Evolutionary conservation across 1,284 basidiomycete genomes (phyloP).

Genomic region (Leccinum insolens): DNA sequence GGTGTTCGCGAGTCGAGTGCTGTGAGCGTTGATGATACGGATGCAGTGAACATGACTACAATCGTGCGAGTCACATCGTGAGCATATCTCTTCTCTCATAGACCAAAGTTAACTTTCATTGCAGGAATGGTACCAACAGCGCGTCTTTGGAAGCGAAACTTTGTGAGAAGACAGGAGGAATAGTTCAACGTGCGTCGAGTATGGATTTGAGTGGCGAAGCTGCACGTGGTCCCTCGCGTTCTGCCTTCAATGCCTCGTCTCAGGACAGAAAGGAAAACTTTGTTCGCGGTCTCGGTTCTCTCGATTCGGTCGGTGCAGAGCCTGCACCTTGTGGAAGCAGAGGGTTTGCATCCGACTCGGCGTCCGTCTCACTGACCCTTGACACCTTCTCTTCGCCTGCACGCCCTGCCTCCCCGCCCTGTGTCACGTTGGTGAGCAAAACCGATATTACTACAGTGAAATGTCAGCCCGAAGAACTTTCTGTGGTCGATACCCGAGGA

Average conservation of each 20-base stretch:
- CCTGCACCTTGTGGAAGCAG: neutral
- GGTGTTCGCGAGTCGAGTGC: neutral
- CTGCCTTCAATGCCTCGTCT: neutral
- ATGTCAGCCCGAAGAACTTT: neutral
- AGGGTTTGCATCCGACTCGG: neutral
- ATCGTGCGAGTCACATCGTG: conserved; percentile 1
- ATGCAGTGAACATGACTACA: neutral
- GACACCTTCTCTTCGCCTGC: neutral
- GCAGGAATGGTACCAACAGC: neutral
- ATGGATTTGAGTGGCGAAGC: neutral
- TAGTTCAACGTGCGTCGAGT: neutral
- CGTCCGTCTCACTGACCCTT: neutral
- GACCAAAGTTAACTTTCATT: neutral
- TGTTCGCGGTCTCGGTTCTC: neutral
- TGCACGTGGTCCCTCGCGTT: neutral
- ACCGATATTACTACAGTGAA: neutral
- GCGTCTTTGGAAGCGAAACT: neutral
- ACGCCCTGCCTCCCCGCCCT: too few relatives aligned
- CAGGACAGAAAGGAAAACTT: neutral
- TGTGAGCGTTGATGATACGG: neutral
- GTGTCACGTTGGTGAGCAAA: neutral
- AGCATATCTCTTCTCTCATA: neutral
- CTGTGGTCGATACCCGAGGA: neutral
- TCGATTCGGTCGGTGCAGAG: neutral
- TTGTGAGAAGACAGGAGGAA: neutral